A percentile compares a stretch with the other conserved stretches of the same genome.
phyloP scores from a whole-genome alignment of 2,329 filamentous ascomycete genomes.

The Paracoccidioides brasiliensis region DNA sequence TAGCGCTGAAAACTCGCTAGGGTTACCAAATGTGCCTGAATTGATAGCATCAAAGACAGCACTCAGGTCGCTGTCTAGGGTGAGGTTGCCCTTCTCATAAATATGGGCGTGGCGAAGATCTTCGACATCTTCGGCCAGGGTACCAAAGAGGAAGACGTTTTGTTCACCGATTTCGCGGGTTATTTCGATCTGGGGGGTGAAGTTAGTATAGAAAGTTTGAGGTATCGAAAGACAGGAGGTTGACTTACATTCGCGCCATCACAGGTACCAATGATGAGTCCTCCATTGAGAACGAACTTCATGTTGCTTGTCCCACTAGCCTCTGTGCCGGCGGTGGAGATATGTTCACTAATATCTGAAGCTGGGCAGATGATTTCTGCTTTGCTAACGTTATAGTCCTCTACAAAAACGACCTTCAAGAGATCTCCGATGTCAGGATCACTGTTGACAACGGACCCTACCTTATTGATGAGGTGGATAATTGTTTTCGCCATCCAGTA shows the following conservation, averaged over 20 bases:
- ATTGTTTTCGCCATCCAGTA: conserved; percentile 99
- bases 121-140: conserved; percentile 89
- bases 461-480: conserved; percentile 90
- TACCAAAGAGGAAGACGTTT: conserved; percentile 98
- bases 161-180: conserved; percentile 91
- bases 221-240: not conserved
- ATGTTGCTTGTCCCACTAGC: conserved; percentile 87
- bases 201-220: conserved; percentile 2
- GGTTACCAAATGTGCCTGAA: conserved; percentile 65
- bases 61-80: conserved; percentile 60
- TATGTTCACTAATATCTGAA: conserved; percentile 94
- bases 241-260: conserved; percentile 82
- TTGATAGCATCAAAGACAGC: conserved; percentile 78
- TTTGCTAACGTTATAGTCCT: conserved; percentile 99
- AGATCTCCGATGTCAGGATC: conserved; percentile 85
- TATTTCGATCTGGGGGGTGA: conserved; percentile 62
- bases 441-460: conserved; percentile 80
- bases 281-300: conserved; percentile 98
- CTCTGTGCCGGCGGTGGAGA: conserved; percentile 93
- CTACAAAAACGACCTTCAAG: conserved; percentile 91
- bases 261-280: conserved; percentile 93
- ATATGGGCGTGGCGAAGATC: conserved; percentile 83
- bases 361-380: conserved; percentile 92
- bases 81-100: conserved; percentile 55
- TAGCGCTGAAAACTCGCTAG: conserved; percentile 65